Percentiles rank a stretch among this genome's conserved stretches.
These are phyloP conservation scores for Citropsis articulata DNA, from an alignment of 345 rosid species.

Conservation along the genomic window DNA sequence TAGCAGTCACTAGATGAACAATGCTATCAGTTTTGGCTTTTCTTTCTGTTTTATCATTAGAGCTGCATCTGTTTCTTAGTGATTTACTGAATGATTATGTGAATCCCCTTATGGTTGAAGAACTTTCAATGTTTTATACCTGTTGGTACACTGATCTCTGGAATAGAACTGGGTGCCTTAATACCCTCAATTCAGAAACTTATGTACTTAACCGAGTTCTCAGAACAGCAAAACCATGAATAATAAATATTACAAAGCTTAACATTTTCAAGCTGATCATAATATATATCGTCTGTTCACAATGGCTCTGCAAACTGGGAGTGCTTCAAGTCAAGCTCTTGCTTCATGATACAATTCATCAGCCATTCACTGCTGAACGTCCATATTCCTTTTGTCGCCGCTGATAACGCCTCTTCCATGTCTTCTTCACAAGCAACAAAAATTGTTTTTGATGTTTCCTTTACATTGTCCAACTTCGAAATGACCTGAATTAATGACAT, in stretches of 20 bases:
- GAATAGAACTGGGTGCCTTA: too few species aligned
- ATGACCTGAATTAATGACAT: slow-evolving; percentile 34
- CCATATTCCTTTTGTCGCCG: slow-evolving; percentile 52
- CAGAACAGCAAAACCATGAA: background rate
- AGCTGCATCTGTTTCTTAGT: background rate
- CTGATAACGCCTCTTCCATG: slow-evolving; percentile 55
- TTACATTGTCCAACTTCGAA: slow-evolving; percentile 28
- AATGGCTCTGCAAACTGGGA: slow-evolving; percentile 71
- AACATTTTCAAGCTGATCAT: background rate
- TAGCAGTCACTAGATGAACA: background rate
- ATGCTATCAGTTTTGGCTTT: background rate
- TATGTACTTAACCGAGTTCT: background rate
- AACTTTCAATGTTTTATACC: background rate
- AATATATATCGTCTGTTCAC: slow-evolving; percentile 12
- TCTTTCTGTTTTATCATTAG: background rate
- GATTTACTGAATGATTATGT: background rate
- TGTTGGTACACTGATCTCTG: too few species aligned
- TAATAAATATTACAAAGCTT: background rate
- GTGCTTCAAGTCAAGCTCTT: slow-evolving; percentile 60
- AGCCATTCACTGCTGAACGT: slow-evolving; percentile 76
- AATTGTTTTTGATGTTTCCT: slow-evolving; percentile 40
- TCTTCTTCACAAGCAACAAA: slow-evolving; percentile 70
- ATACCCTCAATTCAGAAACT: background rate
- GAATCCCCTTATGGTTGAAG: background rate
- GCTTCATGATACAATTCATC: slow-evolving; percentile 70